Conservation (phyloP, 2,329 filamentous ascomycete species). For the Apiospora marii region DNA sequence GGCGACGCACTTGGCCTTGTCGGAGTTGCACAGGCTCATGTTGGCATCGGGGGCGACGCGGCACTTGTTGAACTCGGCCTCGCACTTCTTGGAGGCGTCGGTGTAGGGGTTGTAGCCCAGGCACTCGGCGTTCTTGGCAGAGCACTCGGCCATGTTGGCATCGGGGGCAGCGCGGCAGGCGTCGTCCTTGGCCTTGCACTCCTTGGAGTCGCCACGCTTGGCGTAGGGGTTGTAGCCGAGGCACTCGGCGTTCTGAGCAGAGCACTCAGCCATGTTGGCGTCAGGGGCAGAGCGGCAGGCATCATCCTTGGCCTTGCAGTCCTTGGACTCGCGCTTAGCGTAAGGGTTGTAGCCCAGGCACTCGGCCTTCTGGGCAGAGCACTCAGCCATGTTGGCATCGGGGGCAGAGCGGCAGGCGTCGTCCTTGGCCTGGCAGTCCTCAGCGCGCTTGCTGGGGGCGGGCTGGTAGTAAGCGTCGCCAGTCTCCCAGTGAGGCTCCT, state of each 20-base stretch:
- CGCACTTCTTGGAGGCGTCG: too few species aligned
- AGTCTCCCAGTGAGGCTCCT: not conserved
- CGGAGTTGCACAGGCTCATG: too few species aligned
- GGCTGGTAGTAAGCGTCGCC: too few species aligned
- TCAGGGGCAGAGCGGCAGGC: not conserved
- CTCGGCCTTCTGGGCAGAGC: not conserved
- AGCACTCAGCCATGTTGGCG: not conserved
- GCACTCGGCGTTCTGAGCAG: not conserved
- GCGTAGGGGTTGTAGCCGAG: too few species aligned
- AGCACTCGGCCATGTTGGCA: not conserved
- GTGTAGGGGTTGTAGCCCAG: not conserved
- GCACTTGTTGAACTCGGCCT: too few species aligned
- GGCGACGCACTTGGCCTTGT: too few species aligned
- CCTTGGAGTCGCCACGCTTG: too few species aligned
- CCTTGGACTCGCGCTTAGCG: not conserved
- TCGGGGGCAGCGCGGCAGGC: not conserved
- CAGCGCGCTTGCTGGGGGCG: too few species aligned
- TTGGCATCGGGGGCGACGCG: too few species aligned
- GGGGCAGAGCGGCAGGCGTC: conserved; percentile 3
- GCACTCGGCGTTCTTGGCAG: not conserved
- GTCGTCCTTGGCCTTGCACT: too few species aligned
- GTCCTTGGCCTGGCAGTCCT: not conserved
- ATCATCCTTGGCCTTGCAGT: not conserved
- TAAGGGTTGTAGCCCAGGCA: not conserved
- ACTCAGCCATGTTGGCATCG: conserved; percentile 3